phyloP scores from a whole-genome alignment of 495 filamentous ascomycete genomes.

The Daldinia grandis region DNA sequence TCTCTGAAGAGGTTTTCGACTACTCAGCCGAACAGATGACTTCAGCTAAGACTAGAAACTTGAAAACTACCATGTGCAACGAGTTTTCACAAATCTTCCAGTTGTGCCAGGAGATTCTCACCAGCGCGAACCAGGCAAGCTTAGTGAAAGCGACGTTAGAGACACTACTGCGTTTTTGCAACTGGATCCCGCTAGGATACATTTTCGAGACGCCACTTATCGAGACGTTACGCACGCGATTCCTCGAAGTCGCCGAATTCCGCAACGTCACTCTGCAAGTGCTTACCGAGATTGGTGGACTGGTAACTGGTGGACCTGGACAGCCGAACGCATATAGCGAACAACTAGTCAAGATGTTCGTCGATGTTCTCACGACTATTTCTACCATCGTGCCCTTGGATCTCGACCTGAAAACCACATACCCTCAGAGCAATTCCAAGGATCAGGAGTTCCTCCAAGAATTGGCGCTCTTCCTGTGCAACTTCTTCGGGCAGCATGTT shows the following conservation, averaged over 20 bases:
- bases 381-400: slow-evolving; percentile 89
- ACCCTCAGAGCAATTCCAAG: slow-evolving; percentile 84
- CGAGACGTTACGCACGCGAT: slow-evolving; percentile 88
- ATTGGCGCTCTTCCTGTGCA: slow-evolving; percentile 92
- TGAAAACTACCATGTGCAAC: slow-evolving; percentile 97
- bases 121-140: slow-evolving; percentile 84
- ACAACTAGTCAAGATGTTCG: slow-evolving; percentile 96
- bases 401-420: slow-evolving; percentile 88
- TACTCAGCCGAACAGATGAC: slow-evolving; percentile 99
- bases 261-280: slow-evolving; percentile 96
- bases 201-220: slow-evolving; percentile 98
- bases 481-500: slow-evolving; percentile 92
- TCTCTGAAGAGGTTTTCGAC: slow-evolving; percentile 98
- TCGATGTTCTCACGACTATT: slow-evolving; percentile 87
- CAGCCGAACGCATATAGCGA: slow-evolving; percentile 85
- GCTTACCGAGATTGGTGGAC: slow-evolving; percentile 93
- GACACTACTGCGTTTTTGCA: slow-evolving; percentile 93
- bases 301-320: slow-evolving; percentile 73
- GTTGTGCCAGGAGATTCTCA: slow-evolving; percentile 92
- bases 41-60: slow-evolving; percentile 89
- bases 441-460: slow-evolving; percentile 99
- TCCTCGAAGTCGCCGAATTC: slow-evolving; percentile 90
- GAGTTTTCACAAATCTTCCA: slow-evolving; percentile 98
- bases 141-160: slow-evolving; percentile 94
- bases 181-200: slow-evolving; percentile 98